Evolutionary conservation across 768 basidiomycete genomes (phyloP), one percentile per base, ranked within the genome.

Genomic region (Mycena leptocephala): DNA sequence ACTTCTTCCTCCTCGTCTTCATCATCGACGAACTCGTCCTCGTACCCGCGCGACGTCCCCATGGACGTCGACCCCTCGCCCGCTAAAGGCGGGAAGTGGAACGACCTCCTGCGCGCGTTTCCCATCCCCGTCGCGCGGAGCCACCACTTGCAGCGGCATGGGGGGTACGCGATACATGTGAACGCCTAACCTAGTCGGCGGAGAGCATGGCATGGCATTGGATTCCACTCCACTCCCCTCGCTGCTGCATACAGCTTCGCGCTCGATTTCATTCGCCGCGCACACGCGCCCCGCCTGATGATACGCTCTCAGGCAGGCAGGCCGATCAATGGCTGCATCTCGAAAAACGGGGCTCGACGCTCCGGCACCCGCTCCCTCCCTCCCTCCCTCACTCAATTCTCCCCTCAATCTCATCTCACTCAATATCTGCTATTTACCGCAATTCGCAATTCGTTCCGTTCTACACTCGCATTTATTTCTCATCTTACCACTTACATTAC

Each of bases 71-170:
- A 59, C 61, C 26, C 61, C n/a, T 11, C 11, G 10, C 11, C 59
- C 58, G 58, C 43, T 2, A 48, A 18, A 1, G 6, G 22, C 32
- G 14, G 24, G 20, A 24, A 32, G 59, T 37, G 46, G 16, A 41
- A 70, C 56, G 68, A 70, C 32, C 56, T 70, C 28, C 68, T 70
- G 20, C 68, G 41, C 56, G 20, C 68, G 37, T 70, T 70, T 32
- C 58, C 68, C 22, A 18, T 46, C 13, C 68, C 68, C 22, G 9
- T 46, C 13, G 56, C 68, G n/a, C 56, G 56, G 9, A n/a, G n/a
- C n/a, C n/a, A n/a, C n/a, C 30, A 30, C n/a, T 3, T 32, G 46
- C 46, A 35, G 10, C 13, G 16, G 58, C 16, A 20, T 8, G 16
- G 18, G 20, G 63, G 30, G 46, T 30, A 18, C 22, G 43, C 43